Percentiles rank a stretch among this genome's conserved stretches.
phyloP scores from a whole-genome alignment of 352 stramenopile genomes.

The Blastocystis sp. region DNA sequence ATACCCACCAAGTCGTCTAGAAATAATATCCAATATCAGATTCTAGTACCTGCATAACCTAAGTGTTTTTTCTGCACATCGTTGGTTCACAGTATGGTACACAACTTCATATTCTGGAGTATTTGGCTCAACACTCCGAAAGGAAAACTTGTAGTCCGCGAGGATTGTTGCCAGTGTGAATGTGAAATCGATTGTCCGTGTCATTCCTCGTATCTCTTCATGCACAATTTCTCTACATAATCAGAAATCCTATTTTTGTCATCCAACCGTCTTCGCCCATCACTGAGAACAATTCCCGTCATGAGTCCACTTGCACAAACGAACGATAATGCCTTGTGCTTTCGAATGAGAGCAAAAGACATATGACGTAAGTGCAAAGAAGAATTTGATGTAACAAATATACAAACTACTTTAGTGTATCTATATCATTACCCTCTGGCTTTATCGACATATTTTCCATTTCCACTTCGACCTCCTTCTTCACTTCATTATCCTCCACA shows the following conservation, averaged over 20 bases:
- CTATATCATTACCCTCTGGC: not conserved
- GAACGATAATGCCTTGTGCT: not conserved
- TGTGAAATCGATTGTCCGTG: conserved; percentile 33
- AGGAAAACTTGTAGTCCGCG: conserved; percentile 54
- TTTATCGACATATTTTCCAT: not conserved
- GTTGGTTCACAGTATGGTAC: conserved; percentile 37
- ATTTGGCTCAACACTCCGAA: not conserved
- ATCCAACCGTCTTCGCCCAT: conserved; percentile 3
- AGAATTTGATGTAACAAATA: not conserved
- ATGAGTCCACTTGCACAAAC: not conserved
- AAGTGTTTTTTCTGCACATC: conserved; percentile 21
- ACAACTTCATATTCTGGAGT: conserved; percentile 38
- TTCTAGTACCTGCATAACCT: not conserved
- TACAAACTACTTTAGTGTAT: not conserved
- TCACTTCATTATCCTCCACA: not conserved
- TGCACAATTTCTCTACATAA: not conserved
- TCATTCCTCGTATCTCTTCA: not conserved
- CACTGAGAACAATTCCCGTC: not conserved
- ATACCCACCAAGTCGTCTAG: conserved; percentile 21
- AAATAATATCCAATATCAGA: not conserved
- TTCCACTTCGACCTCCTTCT: conserved; percentile 36
- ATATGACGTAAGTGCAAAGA: not conserved
- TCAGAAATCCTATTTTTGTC: not conserved
- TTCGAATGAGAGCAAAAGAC: not conserved
- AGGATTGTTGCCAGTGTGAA: conserved; percentile 20